Percentiles rank a stretch among this genome's conserved stretches.
These are phyloP conservation scores for Lagerstroemia speciosa DNA, from an alignment of 345 rosid genomes.

Conservation along the genomic window DNA sequence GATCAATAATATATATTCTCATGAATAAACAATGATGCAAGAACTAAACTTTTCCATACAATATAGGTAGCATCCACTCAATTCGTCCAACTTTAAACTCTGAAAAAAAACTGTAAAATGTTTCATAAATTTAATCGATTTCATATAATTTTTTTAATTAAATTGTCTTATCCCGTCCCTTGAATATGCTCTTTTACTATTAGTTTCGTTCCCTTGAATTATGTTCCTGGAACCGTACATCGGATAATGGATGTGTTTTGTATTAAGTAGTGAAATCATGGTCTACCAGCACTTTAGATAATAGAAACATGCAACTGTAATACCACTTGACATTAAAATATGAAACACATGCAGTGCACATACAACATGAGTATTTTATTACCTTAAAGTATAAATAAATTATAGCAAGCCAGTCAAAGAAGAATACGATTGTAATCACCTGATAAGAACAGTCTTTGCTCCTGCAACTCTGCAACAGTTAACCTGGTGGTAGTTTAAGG, in stretches of 20 bases:
- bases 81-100: no score
- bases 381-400: slow-evolving; percentile 22
- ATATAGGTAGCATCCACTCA: slow-evolving; percentile 19
- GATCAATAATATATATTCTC: slow-evolving; percentile 1
- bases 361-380: slow-evolving; percentile 18
- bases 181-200: no score
- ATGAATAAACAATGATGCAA: not conserved
- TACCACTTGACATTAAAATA: slow-evolving; percentile 30
- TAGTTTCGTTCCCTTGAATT: no score
- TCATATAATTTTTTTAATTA: no score
- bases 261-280: slow-evolving; percentile 7
- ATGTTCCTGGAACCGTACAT: no score
- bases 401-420: slow-evolving; percentile 59
- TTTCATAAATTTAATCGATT: no score
- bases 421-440: slow-evolving; percentile 34
- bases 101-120: no score
- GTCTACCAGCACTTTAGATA: not conserved
- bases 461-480: slow-evolving; percentile 26
- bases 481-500: not conserved
- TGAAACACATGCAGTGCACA: slow-evolving; percentile 11
- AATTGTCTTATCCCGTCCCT: no score
- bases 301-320: slow-evolving; percentile 20
- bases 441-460: slow-evolving; percentile 18
- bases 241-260: no score
- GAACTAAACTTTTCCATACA: not conserved